Base-by-base conservation (phyloP, 257 asterid species). In the Eucommia ulmoides region DNA sequence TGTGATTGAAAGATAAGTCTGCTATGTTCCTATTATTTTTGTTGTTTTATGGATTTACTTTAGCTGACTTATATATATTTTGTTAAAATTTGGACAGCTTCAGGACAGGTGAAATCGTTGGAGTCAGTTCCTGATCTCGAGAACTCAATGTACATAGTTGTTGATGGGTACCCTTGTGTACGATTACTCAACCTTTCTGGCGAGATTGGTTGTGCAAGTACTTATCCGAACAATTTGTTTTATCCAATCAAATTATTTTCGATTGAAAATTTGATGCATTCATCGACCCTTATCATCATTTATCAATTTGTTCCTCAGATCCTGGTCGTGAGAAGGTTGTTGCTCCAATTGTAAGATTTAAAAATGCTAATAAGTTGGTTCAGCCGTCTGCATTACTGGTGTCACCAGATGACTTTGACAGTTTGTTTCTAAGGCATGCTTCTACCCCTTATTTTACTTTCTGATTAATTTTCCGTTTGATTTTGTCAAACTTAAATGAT, bases 131-230 rank as follows among this genome's bases (percentile, higher is more conserved):
- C 96, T 68, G 98, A 85, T 74, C 94, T 89, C 45, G 96, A 78
- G 64, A 85, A 78, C 72, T 79, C 93, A 60, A 89, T 89, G 98
- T 89, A 89, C 75, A 63, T 51, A 19, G 62, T 67, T 55, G 64
- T 89, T 68, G 93, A 82, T 20, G 98, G 93, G 52, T 85, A 74
- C 69, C 98, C 98, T 15, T 89, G 98, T 63, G 98, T 89, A 38
- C 83, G 98, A 38, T 70, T 89, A 67, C 98, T 89, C 74, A 85
- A 78, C 69, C 75, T 85, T 68, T 76, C 96, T 3, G 98, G 93
- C 73, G 98, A 80, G 78, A 82, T 89, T 63, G 98, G 98, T 42
- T 89, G 98, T 73, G 82, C 98, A 80, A 89, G 98, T 85, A 56
- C 8, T 6, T 15, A 38, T 51, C 22, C 16, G 7, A 22, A 14